Evolutionary conservation across 2,329 filamentous ascomycete genomes (phyloP).

Genomic region (Thielaviopsis populi): DNA sequence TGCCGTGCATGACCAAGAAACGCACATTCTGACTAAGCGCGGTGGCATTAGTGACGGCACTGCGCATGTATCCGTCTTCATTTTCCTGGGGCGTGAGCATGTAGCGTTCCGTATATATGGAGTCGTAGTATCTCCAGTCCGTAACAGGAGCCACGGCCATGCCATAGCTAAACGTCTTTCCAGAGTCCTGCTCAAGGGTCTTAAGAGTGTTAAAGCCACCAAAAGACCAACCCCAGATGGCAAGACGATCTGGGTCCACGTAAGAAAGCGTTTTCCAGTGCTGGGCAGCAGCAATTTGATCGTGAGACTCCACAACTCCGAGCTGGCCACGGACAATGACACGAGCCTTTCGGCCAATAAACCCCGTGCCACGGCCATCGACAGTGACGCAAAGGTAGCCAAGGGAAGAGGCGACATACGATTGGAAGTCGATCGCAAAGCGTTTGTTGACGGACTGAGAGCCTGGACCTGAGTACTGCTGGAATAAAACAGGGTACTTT

Average conservation of each 20-base stretch:
- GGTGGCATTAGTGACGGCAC: slow-evolving; percentile 57
- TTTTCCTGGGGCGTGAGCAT: slow-evolving; percentile 92
- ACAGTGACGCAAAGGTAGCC: slow-evolving; percentile 93
- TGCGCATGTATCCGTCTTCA: slow-evolving; percentile 55
- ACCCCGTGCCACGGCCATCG: slow-evolving; percentile 86
- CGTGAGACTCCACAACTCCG: slow-evolving; percentile 68
- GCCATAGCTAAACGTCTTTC: slow-evolving; percentile 82
- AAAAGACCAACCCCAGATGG: slow-evolving; percentile 98
- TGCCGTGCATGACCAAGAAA: slow-evolving; percentile 90
- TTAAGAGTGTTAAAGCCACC: slow-evolving; percentile 93
- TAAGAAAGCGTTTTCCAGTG: slow-evolving; percentile 70
- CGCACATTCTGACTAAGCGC: slow-evolving; percentile 63
- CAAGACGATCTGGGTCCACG: slow-evolving; percentile 65
- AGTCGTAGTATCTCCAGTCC: slow-evolving; percentile 92
- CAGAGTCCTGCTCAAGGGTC: slow-evolving; percentile 80
- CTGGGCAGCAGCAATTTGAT: slow-evolving; percentile 83
- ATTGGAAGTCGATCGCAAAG: slow-evolving; percentile 78
- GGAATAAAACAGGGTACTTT: slow-evolving; percentile 87
- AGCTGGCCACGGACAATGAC: slow-evolving; percentile 71
- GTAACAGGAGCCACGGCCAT: slow-evolving; percentile 99
- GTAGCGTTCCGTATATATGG: slow-evolving; percentile 88
- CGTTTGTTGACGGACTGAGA: slow-evolving; percentile 72
- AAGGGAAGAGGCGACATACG: slow-evolving; percentile 69
- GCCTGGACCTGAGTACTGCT: slow-evolving; percentile 87
- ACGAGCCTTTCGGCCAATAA: slow-evolving; percentile 68